Percentiles rank a stretch among this genome's conserved stretches.
Conservation (phyloP, 1,139 yeast genomes). For the Arxiozyma bovina region DNA sequence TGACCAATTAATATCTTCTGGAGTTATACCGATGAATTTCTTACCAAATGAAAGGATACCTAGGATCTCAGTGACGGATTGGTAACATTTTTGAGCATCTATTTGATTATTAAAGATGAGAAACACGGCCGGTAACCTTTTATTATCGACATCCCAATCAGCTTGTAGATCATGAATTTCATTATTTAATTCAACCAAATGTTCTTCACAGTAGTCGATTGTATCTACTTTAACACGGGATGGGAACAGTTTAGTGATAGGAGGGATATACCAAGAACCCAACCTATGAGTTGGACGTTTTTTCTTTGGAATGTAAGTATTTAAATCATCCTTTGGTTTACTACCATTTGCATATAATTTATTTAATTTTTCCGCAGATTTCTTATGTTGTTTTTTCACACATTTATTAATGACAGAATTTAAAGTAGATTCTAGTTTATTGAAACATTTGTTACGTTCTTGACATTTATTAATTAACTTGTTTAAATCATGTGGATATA, state of each 20-base stretch:
- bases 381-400: slow-evolving; percentile 46
- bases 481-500: slow-evolving; percentile 56
- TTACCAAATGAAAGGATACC: slow-evolving; percentile 32
- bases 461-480: slow-evolving; percentile 45
- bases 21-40: slow-evolving; percentile 49
- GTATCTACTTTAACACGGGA: slow-evolving; percentile 51
- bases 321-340: slow-evolving; percentile 45
- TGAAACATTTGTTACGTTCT: slow-evolving; percentile 47
- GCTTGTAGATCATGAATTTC: slow-evolving; percentile 48
- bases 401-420: slow-evolving; percentile 50
- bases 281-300: slow-evolving; percentile 59
- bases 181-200: slow-evolving; percentile 45
- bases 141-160: slow-evolving; percentile 30
- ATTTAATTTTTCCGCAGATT: slow-evolving; percentile 39
- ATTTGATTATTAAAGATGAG: slow-evolving; percentile 65
- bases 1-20: slow-evolving; percentile 57
- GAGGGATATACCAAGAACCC: slow-evolving; percentile 12
- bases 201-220: slow-evolving; percentile 48
- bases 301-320: slow-evolving; percentile 44
- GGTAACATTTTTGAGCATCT: slow-evolving; percentile 63
- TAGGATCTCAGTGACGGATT: slow-evolving; percentile 43
- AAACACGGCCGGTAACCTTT: slow-evolving; percentile 47
- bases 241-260: slow-evolving; percentile 6
- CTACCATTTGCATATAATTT: slow-evolving; percentile 20
- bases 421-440: slow-evolving; percentile 51